Evolutionary conservation across 2,329 filamentous ascomycete genomes (phyloP), one percentile per base, ranked within the genome.

Genomic region (Ascochyta viciae-villosae): DNA sequence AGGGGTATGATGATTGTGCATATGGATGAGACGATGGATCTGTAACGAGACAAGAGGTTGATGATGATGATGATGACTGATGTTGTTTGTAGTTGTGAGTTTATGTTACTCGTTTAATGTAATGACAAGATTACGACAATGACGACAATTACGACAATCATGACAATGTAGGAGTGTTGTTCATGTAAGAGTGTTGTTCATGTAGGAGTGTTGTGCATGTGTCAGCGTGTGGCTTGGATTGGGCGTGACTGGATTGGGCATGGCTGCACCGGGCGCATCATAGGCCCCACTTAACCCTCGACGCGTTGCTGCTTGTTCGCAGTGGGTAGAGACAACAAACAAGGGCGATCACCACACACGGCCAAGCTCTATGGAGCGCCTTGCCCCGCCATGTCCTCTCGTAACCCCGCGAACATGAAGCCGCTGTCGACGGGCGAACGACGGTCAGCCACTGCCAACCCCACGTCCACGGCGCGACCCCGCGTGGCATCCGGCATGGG

Each of bases 391-490:
- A 76, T 76, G 72, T 71, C 73, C 24, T 64, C 72, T 22, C 73
- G 72, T 56, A 71, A 68, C 52, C 68, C 64, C 39, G 62, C 68
- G 22, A 65, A 64, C 35, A 61, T 65, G 52, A 76, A 73, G 50
- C 62, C 66, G 49, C 62, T 66, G 40, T 60, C 72, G 13, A 58
- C 62, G 33, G 65, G 68, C 66, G 74, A 76, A 23, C 62, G 68
- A 39, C 71, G 71, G 49, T 62, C 72, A 8, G 63, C 71, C 51
- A 65, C 69, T 61, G 66, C 72, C 44, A 67, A 66, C 46, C 67
- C 70, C 61, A 58, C 70, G 35, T 69, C 73, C 34, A 65, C 67
- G 27, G 60, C 74, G 50, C 72, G 73, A 65, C 72, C 74, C 70
- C 75, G 73, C 70, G 74, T 66, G 29, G 70, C 72, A 15, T 59